These are phyloP conservation scores for Aspergillus pseudoviridinutans DNA, from an alignment of 2,329 filamentous ascomycete species.

Conservation along the genomic window DNA sequence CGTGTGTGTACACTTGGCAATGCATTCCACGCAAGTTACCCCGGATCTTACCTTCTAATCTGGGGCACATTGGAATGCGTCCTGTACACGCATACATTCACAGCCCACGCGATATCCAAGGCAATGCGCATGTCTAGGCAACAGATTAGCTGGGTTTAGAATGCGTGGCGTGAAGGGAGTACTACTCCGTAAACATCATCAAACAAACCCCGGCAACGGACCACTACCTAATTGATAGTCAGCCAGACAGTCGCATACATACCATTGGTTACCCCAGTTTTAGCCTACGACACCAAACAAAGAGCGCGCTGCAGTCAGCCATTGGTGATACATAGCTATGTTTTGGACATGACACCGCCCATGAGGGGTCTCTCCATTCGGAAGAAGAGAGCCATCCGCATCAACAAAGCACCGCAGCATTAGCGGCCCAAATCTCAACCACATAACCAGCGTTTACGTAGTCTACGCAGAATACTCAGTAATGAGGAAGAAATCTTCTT, in stretches of 20 bases:
- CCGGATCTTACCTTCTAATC: slow-evolving; percentile 4
- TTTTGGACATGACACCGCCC: background rate
- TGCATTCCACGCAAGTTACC: background rate
- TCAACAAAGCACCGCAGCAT: slow-evolving; percentile 2
- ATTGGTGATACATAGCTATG: background rate
- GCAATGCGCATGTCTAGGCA: background rate
- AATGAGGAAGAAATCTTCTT: background rate
- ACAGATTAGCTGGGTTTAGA: background rate
- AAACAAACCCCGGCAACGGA: background rate
- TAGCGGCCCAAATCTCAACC: slow-evolving; percentile 10
- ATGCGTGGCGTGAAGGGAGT: background rate
- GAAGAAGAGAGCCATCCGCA: background rate
- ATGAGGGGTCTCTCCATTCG: background rate
- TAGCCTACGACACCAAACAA: background rate
- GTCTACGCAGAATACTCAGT: background rate
- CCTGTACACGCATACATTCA: slow-evolving; percentile 5
- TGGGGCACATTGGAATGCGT: slow-evolving; percentile 14
- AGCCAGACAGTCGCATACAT: background rate
- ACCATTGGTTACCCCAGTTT: background rate
- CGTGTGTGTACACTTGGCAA: background rate
- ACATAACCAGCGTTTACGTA: background rate
- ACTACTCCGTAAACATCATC: background rate
- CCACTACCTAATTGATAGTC: background rate
- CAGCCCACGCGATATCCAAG: slow-evolving; percentile 6
- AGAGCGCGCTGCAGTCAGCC: background rate